Conservation (phyloP, 164 flowering plant species). For the Aristolochia fimbriata region DNA sequence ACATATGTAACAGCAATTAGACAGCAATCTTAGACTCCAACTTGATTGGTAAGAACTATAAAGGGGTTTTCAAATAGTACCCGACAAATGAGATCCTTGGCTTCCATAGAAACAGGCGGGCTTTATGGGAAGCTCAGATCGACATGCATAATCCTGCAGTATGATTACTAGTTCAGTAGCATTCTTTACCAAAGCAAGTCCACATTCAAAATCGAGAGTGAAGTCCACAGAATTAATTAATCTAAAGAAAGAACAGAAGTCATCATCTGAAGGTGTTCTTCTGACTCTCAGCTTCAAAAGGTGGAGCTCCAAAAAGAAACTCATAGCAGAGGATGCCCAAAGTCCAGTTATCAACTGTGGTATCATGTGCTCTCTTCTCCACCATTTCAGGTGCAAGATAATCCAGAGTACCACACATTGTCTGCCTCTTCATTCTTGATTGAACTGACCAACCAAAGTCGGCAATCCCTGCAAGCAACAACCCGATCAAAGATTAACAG, state of each 20-base stretch:
- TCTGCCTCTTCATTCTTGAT: conserved; percentile 59
- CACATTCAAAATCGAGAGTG: neutral
- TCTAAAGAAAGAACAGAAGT: too few relatives aligned
- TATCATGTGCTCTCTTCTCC: conserved; percentile 76
- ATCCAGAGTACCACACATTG: conserved; percentile 95
- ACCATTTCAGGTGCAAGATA: conserved; percentile 96
- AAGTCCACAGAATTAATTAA: too few relatives aligned
- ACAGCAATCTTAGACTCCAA: neutral
- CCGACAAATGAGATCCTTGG: conserved; percentile 54
- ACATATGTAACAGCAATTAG: conserved; percentile 12
- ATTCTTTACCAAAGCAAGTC: neutral
- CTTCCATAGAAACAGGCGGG: conserved; percentile 57
- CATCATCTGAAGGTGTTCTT: conserved; percentile 37
- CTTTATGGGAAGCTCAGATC: conserved; percentile 66
- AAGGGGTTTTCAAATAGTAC: conserved; percentile 18
- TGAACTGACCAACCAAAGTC: conserved; percentile 99
- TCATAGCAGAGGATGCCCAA: conserved; percentile 88
- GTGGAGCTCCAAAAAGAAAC: conserved; percentile 84
- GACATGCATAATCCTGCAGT: conserved; percentile 60
- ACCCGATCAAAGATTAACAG: neutral
- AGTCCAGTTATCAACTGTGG: conserved; percentile 93
- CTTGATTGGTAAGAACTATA: too few relatives aligned
- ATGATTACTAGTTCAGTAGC: neutral
- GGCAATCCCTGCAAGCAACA: conserved; percentile 64
- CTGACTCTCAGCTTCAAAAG: conserved; percentile 91